Conservation (phyloP, 805 yeast species). For the Candida glaebosa region DNA sequence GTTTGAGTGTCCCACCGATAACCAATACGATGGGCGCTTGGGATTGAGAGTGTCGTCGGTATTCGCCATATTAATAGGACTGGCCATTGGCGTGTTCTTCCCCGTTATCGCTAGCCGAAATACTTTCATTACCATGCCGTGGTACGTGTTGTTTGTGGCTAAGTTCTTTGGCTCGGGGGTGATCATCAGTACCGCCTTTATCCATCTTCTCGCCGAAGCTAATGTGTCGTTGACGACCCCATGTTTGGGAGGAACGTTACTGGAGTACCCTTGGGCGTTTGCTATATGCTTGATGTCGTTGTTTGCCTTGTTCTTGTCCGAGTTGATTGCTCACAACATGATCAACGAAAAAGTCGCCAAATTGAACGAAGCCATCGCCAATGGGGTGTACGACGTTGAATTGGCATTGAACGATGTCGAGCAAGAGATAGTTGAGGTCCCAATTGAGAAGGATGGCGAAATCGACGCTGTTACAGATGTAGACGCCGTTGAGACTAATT, state of each 20-base stretch:
- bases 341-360: constrained; percentile 34
- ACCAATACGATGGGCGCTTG: constrained; percentile 44
- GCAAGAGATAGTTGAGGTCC: too few relatives aligned
- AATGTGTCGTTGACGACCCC: constrained; percentile 49
- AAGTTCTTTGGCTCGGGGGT: constrained; percentile 84
- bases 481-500: background rate
- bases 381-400: constrained; percentile 36
- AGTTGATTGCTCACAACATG: constrained; percentile 46
- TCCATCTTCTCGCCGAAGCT: constrained; percentile 72
- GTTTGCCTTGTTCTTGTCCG: constrained; percentile 50
- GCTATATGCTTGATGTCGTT: constrained; percentile 50
- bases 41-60: constrained; percentile 58
- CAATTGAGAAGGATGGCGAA: constrained; percentile 4
- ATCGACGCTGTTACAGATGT: background rate
- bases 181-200: constrained; percentile 76
- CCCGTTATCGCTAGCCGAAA: constrained; percentile 60
- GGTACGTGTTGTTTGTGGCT: constrained; percentile 61
- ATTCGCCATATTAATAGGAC: constrained; percentile 55
- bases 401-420: constrained; percentile 9
- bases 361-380: constrained; percentile 32
- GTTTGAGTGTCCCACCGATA: constrained; percentile 35
- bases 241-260: constrained; percentile 62
- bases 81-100: constrained; percentile 55
- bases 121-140: constrained; percentile 56
- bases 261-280: constrained; percentile 52